These are phyloP conservation scores for Aspergillus olivimuriae DNA, from an alignment of 495 filamentous ascomycete species.

Conservation along the genomic window DNA sequence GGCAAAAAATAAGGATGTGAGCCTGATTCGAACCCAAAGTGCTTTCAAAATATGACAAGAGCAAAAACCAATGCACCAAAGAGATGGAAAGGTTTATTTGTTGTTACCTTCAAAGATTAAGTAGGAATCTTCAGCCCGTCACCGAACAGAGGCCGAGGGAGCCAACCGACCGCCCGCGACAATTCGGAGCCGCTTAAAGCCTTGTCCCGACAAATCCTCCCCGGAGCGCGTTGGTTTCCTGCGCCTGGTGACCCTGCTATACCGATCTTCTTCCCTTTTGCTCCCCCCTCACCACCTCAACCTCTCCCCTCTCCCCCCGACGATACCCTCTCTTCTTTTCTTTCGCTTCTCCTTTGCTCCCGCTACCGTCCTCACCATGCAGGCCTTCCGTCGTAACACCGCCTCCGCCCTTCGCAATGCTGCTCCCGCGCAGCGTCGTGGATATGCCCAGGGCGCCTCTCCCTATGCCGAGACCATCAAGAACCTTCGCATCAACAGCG, in stretches of 20 bases:
- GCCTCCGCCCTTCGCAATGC: conserved; percentile 43
- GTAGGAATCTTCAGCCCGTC: too few relatives aligned
- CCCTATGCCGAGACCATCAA: conserved; percentile 76
- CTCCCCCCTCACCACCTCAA: conserved; percentile 13
- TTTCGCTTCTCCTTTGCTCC: conserved; percentile 8
- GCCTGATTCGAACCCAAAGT: too few relatives aligned
- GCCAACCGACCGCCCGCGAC: conserved; percentile 24
- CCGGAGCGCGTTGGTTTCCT: conserved; percentile 28
- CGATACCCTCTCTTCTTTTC: conserved; percentile 5
- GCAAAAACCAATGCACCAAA: too few relatives aligned
- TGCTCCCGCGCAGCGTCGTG: conserved; percentile 49
- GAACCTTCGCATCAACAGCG: conserved; percentile 85
- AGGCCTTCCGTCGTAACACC: conserved; percentile 48
- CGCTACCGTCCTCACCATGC: conserved; percentile 31
- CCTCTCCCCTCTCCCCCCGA: conserved; percentile 5
- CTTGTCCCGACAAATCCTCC: conserved; percentile 37
- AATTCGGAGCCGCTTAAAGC: conserved; percentile 39
- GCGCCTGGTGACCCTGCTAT: too few relatives aligned
- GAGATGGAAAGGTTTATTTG: too few relatives aligned
- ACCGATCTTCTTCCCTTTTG: conserved; percentile 17
- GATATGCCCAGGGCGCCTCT: conserved; percentile 60
- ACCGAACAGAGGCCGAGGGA: conserved; percentile 18
- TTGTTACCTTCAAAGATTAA: too few relatives aligned
- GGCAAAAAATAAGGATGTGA: conserved; percentile 16
- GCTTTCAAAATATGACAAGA: too few relatives aligned